Evolutionary conservation across 2,329 filamentous ascomycete genomes (phyloP).

Genomic region (Sarocladium kiliense): DNA sequence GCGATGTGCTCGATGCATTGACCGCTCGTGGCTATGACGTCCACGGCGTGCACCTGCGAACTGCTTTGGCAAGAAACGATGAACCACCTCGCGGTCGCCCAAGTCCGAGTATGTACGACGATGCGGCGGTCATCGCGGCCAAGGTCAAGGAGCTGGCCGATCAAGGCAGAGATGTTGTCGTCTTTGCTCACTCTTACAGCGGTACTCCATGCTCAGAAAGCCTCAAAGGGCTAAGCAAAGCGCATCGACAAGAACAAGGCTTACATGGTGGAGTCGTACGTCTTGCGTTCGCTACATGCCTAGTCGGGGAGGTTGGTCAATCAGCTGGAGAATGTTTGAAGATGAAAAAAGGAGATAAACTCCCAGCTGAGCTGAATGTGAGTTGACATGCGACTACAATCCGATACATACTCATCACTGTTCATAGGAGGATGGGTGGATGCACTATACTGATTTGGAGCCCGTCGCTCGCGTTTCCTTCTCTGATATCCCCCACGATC

Average conservation of each 20-base stretch:
- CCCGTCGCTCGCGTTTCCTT: slow-evolving; percentile 16
- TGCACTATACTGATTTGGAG: slow-evolving; percentile 15
- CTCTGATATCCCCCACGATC: slow-evolving; percentile 20
- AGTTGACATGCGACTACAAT: background rate
- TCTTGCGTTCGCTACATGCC: slow-evolving; percentile 22
- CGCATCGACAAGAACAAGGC: slow-evolving; percentile 19
- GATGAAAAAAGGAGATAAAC: background rate
- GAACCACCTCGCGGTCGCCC: slow-evolving; percentile 1
- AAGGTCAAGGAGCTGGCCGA: slow-evolving; percentile 27
- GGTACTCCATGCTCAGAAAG: slow-evolving; percentile 28
- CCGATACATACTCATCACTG: background rate
- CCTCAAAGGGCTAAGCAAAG: slow-evolving; percentile 22
- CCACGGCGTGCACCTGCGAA: background rate
- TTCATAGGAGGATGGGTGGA: slow-evolving; percentile 26
- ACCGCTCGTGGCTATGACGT: background rate
- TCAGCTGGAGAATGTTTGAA: background rate
- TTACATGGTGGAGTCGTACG: slow-evolving; percentile 27
- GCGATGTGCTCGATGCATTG: background rate
- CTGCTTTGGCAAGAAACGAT: background rate
- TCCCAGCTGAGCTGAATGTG: slow-evolving; percentile 8
- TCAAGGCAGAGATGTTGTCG: slow-evolving; percentile 28
- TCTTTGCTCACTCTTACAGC: slow-evolving; percentile 34
- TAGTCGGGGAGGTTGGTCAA: slow-evolving; percentile 19
- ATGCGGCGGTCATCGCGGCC: slow-evolving; percentile 22
- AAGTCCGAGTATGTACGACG: slow-evolving; percentile 20